Base-by-base conservation (phyloP, 2,329 filamentous ascomycete genomes). In the Xylariaceae sp. region DNA sequence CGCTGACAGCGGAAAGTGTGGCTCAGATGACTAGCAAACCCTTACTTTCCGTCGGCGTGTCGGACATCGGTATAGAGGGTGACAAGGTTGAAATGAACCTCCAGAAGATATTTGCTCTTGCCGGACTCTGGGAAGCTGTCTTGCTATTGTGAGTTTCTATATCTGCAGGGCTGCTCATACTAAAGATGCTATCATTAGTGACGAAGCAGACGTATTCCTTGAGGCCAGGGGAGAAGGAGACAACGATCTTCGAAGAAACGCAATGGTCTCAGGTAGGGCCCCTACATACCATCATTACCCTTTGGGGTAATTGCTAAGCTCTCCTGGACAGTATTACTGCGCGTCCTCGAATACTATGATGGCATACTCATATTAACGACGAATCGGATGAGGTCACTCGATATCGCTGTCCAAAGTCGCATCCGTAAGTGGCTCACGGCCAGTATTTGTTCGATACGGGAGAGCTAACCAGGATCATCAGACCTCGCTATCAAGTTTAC, bases 161-260 rank as follows among this genome's bases (percentile, higher is more conserved):
- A 8, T n/a, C 5, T 18, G 32, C 2, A n/a, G 21, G 10, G 10
- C 16, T 44, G n/a, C 15, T 33, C 11, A 6, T 9, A 4, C n/a
- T 40, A 5, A 33, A 41, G 33, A n/a, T 24, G 18, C 20, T 4
- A 11, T 15, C 1, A 2, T 27, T 21, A 52, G 49, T 11, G 49
- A 52, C 42, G 42, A 52, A 40, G 49, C 49, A 27, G 42, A 52
- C 16, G 35, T 52, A 20, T 52, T 52, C 27, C 49, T 52, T 21
- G 35, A 52, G n/a, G n/a, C 49, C 5, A 46, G 49, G n/a, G 41
- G 42, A 36, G 42, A 36, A 36, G 48, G 39, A 44, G 48, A 43
- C 8, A 50, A 36, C 16, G 39, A 50, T 33, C 39, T 50, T 21
- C 48, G 21, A 11, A 43, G 47, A 6, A 50, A 50, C 29, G 48